Base-by-base conservation (phyloP, 306 rosid genomes). In the Prunus mira region DNA sequence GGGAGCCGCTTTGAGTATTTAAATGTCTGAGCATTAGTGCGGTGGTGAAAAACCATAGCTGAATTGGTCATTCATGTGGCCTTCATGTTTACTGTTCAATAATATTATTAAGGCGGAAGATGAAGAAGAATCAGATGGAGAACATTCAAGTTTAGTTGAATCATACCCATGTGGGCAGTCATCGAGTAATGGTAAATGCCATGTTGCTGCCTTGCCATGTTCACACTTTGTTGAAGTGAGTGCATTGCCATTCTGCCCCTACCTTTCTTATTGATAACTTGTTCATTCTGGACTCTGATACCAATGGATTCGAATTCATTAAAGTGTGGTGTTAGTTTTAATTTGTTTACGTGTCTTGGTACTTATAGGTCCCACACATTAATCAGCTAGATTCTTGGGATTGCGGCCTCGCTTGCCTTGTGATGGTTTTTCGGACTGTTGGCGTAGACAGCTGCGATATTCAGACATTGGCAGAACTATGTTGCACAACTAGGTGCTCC, bases 371-470 rank as follows among this genome's bases (percentile, higher is more conserved):
- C 78, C 92, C 96, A 6, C 98, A 88, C 65, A 63, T 92, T 77
- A 88, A 88, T 85, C 99, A 95, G 82, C 80, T 82, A 67, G 60
- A 95, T 79, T 85, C 93, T 79, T 95, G 99, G 99, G 99, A 95
- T 83, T 95, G 99, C 71, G 99, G 99, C 79, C 97, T 95, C 41
- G 99, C 99, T 76, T 95, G 99, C 62, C 88, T 89, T 74, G 65
- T 84, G 81, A 95, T 95, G 98, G 93, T 89, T 81, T 77, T 95
- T 82, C 66, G 81, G 78, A 86, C 90, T 46, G 52, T 92, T 76
- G 93, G 97, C 67, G 84, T 85, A 76, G 82, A 87, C 67, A 72
- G 79, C 77, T 83, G 76, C 15, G 28, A 83, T 78, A 84, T 95
- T 75, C 86, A 91, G 80, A 80, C 86, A 38, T 81, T 95, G 80